A percentile compares a stretch with the other conserved stretches of the same genome.
Conservation (phyloP, 805 yeast species). For the Isabelozyma gotoi region DNA sequence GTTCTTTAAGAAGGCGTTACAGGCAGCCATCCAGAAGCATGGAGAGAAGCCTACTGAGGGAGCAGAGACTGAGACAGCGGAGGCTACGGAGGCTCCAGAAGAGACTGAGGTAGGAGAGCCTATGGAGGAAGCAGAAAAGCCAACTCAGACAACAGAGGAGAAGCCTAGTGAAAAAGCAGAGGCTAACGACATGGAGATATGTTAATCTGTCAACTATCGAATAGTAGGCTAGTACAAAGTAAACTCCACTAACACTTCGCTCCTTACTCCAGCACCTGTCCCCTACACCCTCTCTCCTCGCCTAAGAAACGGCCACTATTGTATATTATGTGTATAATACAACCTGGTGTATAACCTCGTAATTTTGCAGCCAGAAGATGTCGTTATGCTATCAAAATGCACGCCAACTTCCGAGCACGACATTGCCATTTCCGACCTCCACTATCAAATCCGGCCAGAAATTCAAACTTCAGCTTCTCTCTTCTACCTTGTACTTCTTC, state of each 20-base stretch:
- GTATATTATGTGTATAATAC: background rate
- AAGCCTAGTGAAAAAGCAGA: background rate
- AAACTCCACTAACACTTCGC: too few species aligned
- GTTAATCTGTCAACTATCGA: too few species aligned
- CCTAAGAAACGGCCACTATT: too few species aligned
- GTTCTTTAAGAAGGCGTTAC: constrained; percentile 20
- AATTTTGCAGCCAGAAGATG: background rate
- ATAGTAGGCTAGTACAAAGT: too few species aligned
- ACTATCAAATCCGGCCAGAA: too few species aligned
- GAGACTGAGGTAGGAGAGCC: background rate
- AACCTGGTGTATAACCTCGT: too few species aligned
- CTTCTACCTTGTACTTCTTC: background rate
- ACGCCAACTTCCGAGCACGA: background rate
- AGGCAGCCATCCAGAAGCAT: background rate
- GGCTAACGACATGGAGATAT: too few species aligned
- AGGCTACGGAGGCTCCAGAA: background rate
- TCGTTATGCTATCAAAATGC: background rate
- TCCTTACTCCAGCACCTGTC: too few species aligned
- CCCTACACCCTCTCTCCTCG: too few species aligned
- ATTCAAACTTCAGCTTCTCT: background rate
- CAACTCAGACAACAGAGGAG: background rate
- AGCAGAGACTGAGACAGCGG: background rate
- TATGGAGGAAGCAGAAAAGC: too few species aligned
- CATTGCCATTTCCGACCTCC: background rate
- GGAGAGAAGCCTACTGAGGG: background rate